Conservation (phyloP, 345 rosid species). For the Hibiscus tridactylites region DNA sequence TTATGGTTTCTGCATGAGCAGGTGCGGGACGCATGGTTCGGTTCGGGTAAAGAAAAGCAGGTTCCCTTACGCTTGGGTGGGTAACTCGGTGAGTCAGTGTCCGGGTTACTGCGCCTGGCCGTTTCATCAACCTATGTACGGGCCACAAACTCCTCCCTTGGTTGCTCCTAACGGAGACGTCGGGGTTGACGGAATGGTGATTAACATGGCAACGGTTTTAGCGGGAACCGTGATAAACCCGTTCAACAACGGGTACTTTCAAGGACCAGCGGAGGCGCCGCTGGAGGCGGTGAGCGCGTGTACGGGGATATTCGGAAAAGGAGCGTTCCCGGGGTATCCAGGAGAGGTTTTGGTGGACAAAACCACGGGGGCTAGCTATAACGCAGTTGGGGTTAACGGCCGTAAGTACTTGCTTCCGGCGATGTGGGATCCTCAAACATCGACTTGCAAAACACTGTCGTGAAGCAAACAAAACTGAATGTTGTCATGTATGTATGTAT, state of each 20-base stretch:
- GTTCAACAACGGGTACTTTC: constrained; percentile 62
- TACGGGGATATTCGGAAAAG: constrained; percentile 61
- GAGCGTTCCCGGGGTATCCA: constrained; percentile 75
- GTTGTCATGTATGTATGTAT: background rate
- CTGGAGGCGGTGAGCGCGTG: constrained; percentile 81
- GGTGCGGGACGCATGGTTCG: constrained; percentile 67
- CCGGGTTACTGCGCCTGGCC: constrained; percentile 94
- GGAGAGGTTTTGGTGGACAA: constrained; percentile 50
- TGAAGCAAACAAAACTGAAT: constrained; percentile 3
- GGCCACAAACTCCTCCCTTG: constrained; percentile 67
- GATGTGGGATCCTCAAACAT: constrained; percentile 78
- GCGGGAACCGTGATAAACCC: constrained; percentile 82
- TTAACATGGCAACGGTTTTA: constrained; percentile 64
- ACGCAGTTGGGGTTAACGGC: constrained; percentile 47
- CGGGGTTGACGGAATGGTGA: constrained; percentile 82
- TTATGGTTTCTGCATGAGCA: constrained; percentile 61
- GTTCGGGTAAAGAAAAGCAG: constrained; percentile 5
- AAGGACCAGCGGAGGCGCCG: constrained; percentile 59
- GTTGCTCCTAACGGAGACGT: constrained; percentile 78
- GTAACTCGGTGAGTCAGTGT: constrained; percentile 61
- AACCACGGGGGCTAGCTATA: constrained; percentile 58
- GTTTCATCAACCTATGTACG: constrained; percentile 73
- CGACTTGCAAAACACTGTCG: constrained; percentile 54
- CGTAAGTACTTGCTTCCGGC: constrained; percentile 74
- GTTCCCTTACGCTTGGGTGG: constrained; percentile 65